Evolutionary conservation across 768 basidiomycete species (phyloP), one percentile per base, ranked within the genome.

Genomic region (Solioccasus polychromus): DNA sequence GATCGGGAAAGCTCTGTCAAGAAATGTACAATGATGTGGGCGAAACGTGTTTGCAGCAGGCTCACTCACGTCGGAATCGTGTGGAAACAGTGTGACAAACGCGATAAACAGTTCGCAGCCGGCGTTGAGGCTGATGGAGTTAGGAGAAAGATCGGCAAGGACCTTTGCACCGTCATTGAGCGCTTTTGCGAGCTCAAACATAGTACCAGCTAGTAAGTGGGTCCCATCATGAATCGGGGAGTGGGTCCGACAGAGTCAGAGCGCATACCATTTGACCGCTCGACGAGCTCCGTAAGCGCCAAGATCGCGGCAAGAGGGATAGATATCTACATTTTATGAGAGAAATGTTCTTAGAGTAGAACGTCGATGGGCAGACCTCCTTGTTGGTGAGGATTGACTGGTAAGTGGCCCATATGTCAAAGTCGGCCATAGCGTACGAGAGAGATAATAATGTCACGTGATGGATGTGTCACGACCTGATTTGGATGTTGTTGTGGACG

Each of bases 41-140:
- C 5, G 23, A 34, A 46, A 37, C 45, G 43, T 32, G 53, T 30
- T 48, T 45, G 49, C 14, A 51, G 42, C 20, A 50, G 32, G 50
- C 58, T 30, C 12, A 67, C 85, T 67, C 67, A 89, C 90, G 42
- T 78, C 80, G 24, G 85, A 84, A 56, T 88, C 88, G 60, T 92
- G 88, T 19, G 86, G 87, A 59, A 87, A 86, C 35, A 82, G 69
- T 26, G 90, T 91, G 55, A 92, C 87, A 57, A 92, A 95, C 10
- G 88, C 84, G 57, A 89, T 85, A 72, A 95, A 92, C 31, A 95
- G 76, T 63, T 92, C 86, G 66, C 86, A 89, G 45, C 92, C 92
- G n/a, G 89, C 89, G 50, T 85, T 84, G 50, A 92, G 71, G 52
- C 89, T 83, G 68, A 93, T 88, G 19, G 88, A 79, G 63, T 92